Conservation (phyloP, 2,329 filamentous ascomycete genomes). For the Teratosphaeria pseudoeucalypti region DNA sequence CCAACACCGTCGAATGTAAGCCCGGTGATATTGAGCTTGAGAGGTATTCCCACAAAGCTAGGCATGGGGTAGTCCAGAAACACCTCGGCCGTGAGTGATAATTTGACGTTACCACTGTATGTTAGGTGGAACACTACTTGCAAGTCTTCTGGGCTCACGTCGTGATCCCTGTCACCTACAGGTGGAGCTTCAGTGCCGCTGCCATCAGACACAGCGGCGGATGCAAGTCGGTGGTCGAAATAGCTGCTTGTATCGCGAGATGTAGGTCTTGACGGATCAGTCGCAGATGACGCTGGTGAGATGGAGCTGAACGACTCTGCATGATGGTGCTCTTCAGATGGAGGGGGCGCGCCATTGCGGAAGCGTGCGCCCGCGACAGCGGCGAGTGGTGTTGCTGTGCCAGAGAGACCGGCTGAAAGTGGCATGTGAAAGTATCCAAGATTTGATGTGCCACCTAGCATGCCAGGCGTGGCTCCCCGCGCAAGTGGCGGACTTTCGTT, state of each 20-base stretch:
- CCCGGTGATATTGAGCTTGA: constrained; percentile 90
- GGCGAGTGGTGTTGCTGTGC: constrained; percentile 67
- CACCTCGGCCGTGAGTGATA: constrained; percentile 89
- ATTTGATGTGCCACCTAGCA: constrained; percentile 62
- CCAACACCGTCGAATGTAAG: constrained; percentile 92
- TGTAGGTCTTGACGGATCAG: constrained; percentile 34
- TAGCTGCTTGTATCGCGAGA: constrained; percentile 27
- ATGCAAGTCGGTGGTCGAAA: constrained; percentile 13
- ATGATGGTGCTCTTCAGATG: constrained; percentile 19
- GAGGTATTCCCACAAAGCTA: constrained; percentile 88
- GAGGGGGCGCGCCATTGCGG: constrained; percentile 31
- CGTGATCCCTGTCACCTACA: constrained; percentile 42
- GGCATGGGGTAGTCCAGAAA: constrained; percentile 97
- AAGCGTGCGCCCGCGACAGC: constrained; percentile 65
- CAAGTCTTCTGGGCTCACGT: constrained; percentile 73
- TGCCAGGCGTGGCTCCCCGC: constrained; percentile 42
- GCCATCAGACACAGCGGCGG: constrained; percentile 13
- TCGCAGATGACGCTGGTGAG: constrained; percentile 37
- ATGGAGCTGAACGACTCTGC: constrained; percentile 35
- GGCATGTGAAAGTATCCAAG: constrained; percentile 77
- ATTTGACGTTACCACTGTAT: constrained; percentile 76
- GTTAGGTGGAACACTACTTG: constrained; percentile 86
- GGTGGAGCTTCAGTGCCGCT: constrained; percentile 14
- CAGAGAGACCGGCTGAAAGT: constrained; percentile 58
- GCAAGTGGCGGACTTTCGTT: constrained; percentile 26